Percentiles rank a stretch among this genome's conserved stretches.
phyloP scores from a whole-genome alignment of 2,329 filamentous ascomycete species.

The Monilinia vaccinii-corymbosi region DNA sequence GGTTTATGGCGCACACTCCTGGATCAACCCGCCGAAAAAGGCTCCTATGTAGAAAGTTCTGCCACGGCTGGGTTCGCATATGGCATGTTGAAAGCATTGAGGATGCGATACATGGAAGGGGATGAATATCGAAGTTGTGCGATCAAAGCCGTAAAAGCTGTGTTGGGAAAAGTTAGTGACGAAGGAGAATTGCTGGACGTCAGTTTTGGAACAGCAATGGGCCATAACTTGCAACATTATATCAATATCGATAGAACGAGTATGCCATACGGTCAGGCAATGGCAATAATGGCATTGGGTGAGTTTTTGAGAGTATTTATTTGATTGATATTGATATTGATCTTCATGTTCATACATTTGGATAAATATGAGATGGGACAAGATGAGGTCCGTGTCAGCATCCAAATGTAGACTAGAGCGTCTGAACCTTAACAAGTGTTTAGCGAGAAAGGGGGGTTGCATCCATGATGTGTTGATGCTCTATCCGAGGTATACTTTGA shows the following conservation, averaged over 20 bases:
- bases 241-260: conserved; percentile 66
- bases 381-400: neutral
- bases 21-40: conserved; percentile 54
- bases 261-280: conserved; percentile 79
- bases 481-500: no score
- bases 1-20: conserved; percentile 71
- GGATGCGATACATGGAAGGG: conserved; percentile 56
- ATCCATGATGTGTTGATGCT: no score
- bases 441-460: no score
- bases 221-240: conserved; percentile 63
- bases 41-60: conserved; percentile 68
- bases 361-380: neutral
- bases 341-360: no score
- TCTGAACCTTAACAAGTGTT: neutral
- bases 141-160: conserved; percentile 56
- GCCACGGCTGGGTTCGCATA: conserved; percentile 76
- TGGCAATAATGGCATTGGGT: conserved; percentile 74
- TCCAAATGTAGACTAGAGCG: neutral
- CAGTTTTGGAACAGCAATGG: conserved; percentile 75
- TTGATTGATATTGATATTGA: neutral
- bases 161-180: conserved; percentile 54
- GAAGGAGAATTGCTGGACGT: conserved; percentile 64
- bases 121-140: conserved; percentile 52
- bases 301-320: conserved; percentile 50
- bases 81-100: conserved; percentile 63